A percentile compares a stretch with the other conserved stretches of the same genome.
Evolutionary conservation across 75 land plant genomes (phyloP).

Genomic region (Gnetum montanum): DNA sequence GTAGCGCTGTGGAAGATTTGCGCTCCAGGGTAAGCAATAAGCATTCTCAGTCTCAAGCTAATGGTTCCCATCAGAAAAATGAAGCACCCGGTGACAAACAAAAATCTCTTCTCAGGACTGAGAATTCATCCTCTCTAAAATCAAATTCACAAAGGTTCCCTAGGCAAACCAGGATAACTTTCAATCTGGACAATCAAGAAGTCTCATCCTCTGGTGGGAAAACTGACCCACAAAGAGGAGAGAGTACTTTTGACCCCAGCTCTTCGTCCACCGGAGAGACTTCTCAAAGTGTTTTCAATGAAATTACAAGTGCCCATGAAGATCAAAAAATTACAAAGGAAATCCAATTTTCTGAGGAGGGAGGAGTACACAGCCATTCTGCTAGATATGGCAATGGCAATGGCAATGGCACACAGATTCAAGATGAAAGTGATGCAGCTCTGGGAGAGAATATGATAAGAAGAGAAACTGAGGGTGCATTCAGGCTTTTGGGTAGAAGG

Average conservation of each 20-base stretch:
- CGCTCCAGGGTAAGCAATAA: too few relatives aligned
- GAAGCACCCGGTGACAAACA: too few relatives aligned
- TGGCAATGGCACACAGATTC: too few relatives aligned
- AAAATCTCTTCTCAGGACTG: too few relatives aligned
- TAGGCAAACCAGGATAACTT: conserved; percentile 4
- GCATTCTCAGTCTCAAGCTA: too few relatives aligned
- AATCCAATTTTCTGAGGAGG: too few relatives aligned
- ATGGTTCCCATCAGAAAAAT: too few relatives aligned
- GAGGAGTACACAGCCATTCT: too few relatives aligned
- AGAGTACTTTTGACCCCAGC: not conserved
- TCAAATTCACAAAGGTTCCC: conserved; percentile 11
- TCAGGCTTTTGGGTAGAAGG: conserved; percentile 35
- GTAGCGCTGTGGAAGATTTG: too few relatives aligned
- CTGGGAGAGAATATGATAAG: conserved; percentile 42
- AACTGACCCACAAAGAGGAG: not conserved
- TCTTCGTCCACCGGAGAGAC: not conserved
- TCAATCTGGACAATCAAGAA: conserved; percentile 3
- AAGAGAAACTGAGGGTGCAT: conserved; percentile 62
- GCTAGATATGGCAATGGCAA: too few relatives aligned
- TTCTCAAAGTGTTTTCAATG: not conserved
- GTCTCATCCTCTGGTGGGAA: not conserved
- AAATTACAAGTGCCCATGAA: not conserved
- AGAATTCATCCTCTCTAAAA: too few relatives aligned
- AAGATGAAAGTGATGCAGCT: too few relatives aligned
- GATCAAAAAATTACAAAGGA: not conserved